Evolutionary conservation across 768 basidiomycete genomes (phyloP).

Genomic region (Pulveroboletus sp.): DNA sequence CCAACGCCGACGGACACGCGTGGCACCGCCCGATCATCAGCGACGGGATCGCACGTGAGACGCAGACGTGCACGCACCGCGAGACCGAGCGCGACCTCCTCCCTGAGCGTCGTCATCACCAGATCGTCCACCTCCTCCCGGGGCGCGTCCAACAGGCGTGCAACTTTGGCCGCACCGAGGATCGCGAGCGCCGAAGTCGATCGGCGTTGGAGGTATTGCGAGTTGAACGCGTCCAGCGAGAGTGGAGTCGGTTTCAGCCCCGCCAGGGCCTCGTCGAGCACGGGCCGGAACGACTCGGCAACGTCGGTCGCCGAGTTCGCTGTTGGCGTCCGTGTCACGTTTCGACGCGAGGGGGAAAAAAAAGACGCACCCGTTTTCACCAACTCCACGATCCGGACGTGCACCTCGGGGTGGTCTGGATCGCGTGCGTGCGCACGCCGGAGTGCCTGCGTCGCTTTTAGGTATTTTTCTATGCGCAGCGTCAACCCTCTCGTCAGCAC

Average conservation of each 20-base stretch:
- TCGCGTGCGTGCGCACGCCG: constrained; percentile 51
- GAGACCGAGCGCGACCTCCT: constrained; percentile 42
- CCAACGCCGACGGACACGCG: no score
- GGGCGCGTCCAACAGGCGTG: constrained; percentile 43
- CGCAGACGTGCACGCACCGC: constrained; percentile 29
- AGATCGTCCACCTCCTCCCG: constrained; percentile 58
- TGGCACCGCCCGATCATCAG: no score
- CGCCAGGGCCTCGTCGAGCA: constrained; percentile 46
- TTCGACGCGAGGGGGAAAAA: neutral
- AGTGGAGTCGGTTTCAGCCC: constrained; percentile 54
- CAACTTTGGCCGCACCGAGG: constrained; percentile 61
- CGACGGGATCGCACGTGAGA: neutral
- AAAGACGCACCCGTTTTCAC: constrained; percentile 48
- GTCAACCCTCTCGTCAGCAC: neutral
- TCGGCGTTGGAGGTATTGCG: constrained; percentile 69
- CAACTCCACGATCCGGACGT: constrained; percentile 66
- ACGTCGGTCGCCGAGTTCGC: constrained; percentile 44
- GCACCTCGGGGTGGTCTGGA: constrained; percentile 60
- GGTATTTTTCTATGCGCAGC: constrained; percentile 59
- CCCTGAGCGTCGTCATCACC: constrained; percentile 46
- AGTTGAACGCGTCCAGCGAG: constrained; percentile 64
- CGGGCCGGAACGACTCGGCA: constrained; percentile 44
- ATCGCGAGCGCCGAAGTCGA: constrained; percentile 47
- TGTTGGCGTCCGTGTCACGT: constrained; percentile 22
- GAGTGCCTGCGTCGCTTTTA: constrained; percentile 75